These are phyloP conservation scores for Gossypium australe DNA, from an alignment of 345 rosid species.

Conservation along the genomic window DNA sequence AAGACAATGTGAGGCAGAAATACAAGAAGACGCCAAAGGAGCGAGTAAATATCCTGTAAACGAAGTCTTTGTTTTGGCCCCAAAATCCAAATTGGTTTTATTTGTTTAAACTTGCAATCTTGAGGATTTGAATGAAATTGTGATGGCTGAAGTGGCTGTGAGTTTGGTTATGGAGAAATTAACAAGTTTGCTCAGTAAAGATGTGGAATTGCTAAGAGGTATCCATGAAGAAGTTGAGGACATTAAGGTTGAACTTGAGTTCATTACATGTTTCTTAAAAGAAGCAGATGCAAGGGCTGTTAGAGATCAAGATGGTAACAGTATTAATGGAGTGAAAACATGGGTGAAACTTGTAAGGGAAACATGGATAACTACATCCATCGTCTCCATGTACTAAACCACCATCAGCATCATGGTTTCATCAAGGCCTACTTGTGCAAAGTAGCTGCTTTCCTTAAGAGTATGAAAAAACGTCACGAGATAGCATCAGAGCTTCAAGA, in stretches of 20 bases:
- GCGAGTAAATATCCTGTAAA: too few relatives aligned
- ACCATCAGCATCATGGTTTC: background rate
- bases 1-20: too few relatives aligned
- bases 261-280: constrained; percentile 2
- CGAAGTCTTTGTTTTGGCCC: too few relatives aligned
- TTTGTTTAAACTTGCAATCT: too few relatives aligned
- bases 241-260: background rate
- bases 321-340: background rate
- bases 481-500: background rate
- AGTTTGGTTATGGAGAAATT: background rate
- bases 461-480: background rate
- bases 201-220: background rate
- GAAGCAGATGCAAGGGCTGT: background rate
- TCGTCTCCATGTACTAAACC: background rate
- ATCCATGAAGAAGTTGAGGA: constrained; percentile 1
- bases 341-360: background rate
- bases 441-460: background rate
- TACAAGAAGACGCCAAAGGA: too few relatives aligned
- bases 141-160: background rate
- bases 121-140: background rate
- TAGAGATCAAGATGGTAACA: background rate
- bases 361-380: background rate
- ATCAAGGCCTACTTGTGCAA: background rate
- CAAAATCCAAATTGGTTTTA: too few relatives aligned
- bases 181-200: background rate